Percentiles rank a stretch among this genome's conserved stretches.
Evolutionary conservation across 805 yeast species (phyloP).

Genomic region (Hanseniaspora thailandica): DNA sequence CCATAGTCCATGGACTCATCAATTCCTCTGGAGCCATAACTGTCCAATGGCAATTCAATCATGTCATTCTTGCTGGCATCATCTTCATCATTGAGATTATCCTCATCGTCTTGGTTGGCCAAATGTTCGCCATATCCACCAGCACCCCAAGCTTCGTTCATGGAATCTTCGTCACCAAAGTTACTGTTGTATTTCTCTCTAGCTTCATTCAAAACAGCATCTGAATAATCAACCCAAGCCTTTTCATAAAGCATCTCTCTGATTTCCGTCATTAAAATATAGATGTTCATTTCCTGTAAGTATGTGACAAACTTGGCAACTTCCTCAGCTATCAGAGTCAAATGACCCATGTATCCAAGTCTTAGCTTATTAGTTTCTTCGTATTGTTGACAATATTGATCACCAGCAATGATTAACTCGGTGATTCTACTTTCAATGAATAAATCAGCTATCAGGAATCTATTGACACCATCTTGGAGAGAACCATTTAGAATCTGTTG

Average conservation of each 20-base stretch:
- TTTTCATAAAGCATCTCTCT: conserved; percentile 23
- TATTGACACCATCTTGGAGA: conserved; percentile 60
- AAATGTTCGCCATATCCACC: conserved; percentile 26
- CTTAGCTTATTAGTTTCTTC: conserved; percentile 55
- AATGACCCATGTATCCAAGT: conserved; percentile 93
- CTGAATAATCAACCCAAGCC: conserved; percentile 72
- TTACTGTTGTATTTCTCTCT: conserved; percentile 90
- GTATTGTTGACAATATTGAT: conserved; percentile 44
- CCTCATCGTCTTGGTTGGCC: conserved; percentile 20
- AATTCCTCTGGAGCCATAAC: neutral
- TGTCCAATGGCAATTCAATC: neutral
- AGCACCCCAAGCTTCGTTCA: conserved; percentile 23
- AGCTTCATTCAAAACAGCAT: conserved; percentile 70
- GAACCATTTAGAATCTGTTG: conserved; percentile 74
- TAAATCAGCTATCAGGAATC: conserved; percentile 48
- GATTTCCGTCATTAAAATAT: conserved; percentile 23
- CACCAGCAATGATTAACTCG: conserved; percentile 52
- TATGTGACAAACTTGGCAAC: conserved; percentile 70
- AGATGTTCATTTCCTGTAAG: conserved; percentile 29
- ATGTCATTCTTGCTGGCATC: conserved; percentile 4
- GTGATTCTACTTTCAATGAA: conserved; percentile 52
- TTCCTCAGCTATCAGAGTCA: conserved; percentile 87
- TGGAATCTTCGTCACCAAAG: conserved; percentile 55
- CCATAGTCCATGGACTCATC: neutral
- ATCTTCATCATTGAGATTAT: conserved; percentile 17